Evolutionary conservation across 1,284 basidiomycete species (phyloP).

Genomic region (Xerocomus minutiporus): DNA sequence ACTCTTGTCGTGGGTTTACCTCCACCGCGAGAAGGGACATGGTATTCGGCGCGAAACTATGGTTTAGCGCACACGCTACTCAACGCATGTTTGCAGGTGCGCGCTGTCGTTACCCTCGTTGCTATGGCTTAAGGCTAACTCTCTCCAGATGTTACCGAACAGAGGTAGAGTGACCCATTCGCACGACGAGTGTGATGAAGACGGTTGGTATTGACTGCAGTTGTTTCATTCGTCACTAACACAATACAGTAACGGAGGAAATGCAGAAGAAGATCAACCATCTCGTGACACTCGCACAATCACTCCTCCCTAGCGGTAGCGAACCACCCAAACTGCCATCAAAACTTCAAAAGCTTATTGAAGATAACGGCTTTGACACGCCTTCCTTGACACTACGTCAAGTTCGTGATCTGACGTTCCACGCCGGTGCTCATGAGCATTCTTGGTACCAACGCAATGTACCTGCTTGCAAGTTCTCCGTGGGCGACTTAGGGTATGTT

Average conservation of each 20-base stretch:
- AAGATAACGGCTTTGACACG: slow-evolving; percentile 28
- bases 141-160: slow-evolving; percentile 37
- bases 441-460: slow-evolving; percentile 41
- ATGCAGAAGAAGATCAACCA: slow-evolving; percentile 36
- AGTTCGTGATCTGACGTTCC: slow-evolving; percentile 38
- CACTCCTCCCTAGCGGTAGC: slow-evolving; percentile 37
- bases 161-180: slow-evolving; percentile 23
- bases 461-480: slow-evolving; percentile 36
- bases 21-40: slow-evolving; percentile 36
- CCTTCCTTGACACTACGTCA: slow-evolving; percentile 35
- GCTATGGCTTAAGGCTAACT: neutral
- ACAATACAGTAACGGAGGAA: slow-evolving; percentile 25
- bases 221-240: slow-evolving; percentile 4
- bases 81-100: slow-evolving; percentile 36
- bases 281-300: slow-evolving; percentile 35
- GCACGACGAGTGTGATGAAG: slow-evolving; percentile 15
- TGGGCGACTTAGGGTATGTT: slow-evolving; percentile 48
- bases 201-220: slow-evolving; percentile 13
- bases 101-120: neutral
- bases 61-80: slow-evolving; percentile 42
- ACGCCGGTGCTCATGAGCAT: slow-evolving; percentile 36
- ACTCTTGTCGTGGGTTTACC: slow-evolving; percentile 48
- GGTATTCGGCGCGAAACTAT: slow-evolving; percentile 41
- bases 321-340: slow-evolving; percentile 31
- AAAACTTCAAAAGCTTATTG: slow-evolving; percentile 33